phyloP scores from a whole-genome alignment of 2,329 filamentous ascomycete genomes.

The Hymenoscyphus scutula region DNA sequence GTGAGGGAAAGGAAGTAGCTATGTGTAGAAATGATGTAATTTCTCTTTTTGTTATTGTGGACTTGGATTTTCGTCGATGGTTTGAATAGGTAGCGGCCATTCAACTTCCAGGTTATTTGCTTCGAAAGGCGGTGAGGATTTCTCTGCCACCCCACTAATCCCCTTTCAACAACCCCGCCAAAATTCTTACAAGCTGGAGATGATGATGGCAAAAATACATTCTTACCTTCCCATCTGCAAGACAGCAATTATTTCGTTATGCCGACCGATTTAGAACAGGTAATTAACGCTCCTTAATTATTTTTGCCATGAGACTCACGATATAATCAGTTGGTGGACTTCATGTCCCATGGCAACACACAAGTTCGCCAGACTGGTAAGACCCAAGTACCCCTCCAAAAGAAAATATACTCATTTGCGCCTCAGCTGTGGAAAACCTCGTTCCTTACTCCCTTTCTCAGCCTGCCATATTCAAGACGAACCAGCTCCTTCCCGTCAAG shows the following conservation, averaged over 20 bases:
- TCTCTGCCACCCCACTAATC: slow-evolving; percentile 6
- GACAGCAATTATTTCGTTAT: slow-evolving; percentile 43
- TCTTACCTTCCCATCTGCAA: neutral
- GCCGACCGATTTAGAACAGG: slow-evolving; percentile 76
- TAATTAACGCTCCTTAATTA: slow-evolving; percentile 38
- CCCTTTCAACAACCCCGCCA: slow-evolving; percentile 6
- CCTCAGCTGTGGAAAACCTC: slow-evolving; percentile 74
- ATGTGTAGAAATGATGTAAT: no score
- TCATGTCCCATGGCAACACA: slow-evolving; percentile 87
- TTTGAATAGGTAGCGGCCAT: no score
- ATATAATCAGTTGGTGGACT: slow-evolving; percentile 72
- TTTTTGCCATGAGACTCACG: slow-evolving; percentile 11
- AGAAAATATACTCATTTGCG: slow-evolving; percentile 25
- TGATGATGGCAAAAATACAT: neutral
- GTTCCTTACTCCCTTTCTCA: slow-evolving; percentile 76
- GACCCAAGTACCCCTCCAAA: slow-evolving; percentile 20
- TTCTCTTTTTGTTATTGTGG: no score
- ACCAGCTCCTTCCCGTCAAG: slow-evolving; percentile 74
- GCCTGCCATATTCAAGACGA: slow-evolving; percentile 78
- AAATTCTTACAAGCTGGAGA: slow-evolving; percentile 4
- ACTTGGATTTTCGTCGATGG: no score
- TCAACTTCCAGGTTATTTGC: no score
- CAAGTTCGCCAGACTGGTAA: slow-evolving; percentile 80
- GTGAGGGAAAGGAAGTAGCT: no score
- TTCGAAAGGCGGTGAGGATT: neutral